Evolutionary conservation across 495 filamentous ascomycete species (phyloP), one percentile per base, ranked within the genome.

Genomic region (Cercophora newfieldiana): DNA sequence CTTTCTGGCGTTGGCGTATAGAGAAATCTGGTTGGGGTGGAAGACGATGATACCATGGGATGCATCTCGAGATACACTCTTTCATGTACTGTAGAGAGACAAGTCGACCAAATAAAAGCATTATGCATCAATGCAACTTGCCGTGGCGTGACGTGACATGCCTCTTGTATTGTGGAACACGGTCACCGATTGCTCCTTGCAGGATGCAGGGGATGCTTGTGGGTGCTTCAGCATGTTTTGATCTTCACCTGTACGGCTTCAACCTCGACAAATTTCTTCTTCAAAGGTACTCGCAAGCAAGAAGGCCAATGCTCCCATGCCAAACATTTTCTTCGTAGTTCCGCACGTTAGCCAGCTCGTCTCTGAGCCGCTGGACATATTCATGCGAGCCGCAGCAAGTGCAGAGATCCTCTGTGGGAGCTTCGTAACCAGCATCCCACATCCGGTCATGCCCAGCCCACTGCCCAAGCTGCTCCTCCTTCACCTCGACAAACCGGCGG

Each of bases 401-500:
- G 16, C 1, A 37, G 50, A 56, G 10, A 57, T 64, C 53, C 22
- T 18, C 37, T 31, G 54, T n/a, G 49, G 33, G 26, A 12, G 0
- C 54, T 31, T 59, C 6, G 33, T 8, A 7, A 28, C 54, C 31
- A 47, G 7, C 8, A 54, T 63, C 60, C 60, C 60, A 63, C 60
- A 44, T 31, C 10, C 1, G 53, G 12, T 51, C 18, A 65, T 65
- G 54, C n/a, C 25, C 53, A 50, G 26, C 22, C 63, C n/a, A 25
- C 1, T 51, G 0, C 28, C 54, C 63, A 30, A 51, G 7, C 54
- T 65, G 0, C 2, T n/a, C 30, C 1, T 24, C 18, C 22, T 54
- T 55, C 47, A 66, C 64, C 55, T 66, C 48, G 31, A 66, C 22
- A 56, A 54, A 66, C 48, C 58, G 47, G n/a, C 64, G 64, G 58